phyloP scores from a whole-genome alignment of 139 green algal genomes.

The Tetradesmus obliquus region DNA sequence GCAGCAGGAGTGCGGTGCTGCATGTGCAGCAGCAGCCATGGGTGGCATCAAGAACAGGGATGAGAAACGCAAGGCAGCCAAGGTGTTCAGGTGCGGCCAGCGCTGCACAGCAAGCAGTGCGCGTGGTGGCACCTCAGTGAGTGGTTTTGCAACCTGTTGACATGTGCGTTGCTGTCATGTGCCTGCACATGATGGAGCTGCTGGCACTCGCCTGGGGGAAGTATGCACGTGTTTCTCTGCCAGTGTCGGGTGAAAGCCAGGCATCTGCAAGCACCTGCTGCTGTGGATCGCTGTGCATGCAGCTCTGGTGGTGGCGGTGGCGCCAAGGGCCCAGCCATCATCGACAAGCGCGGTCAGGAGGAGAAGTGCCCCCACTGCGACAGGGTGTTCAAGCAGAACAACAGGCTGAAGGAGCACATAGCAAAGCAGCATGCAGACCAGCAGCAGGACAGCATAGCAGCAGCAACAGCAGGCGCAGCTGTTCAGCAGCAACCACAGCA shows the following conservation, averaged over 20 bases:
- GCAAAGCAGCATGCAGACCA: slow-evolving; percentile 75
- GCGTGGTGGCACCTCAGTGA: no score
- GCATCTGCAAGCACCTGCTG: no score
- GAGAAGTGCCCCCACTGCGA: slow-evolving; percentile 90
- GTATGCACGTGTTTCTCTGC: no score
- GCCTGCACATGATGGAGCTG: not conserved
- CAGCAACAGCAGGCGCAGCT: not conserved
- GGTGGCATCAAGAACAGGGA: slow-evolving; percentile 79
- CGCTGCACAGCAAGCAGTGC: no score
- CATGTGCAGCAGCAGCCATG: slow-evolving; percentile 54
- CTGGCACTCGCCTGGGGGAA: no score
- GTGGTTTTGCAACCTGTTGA: no score
- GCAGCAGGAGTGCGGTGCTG: not conserved
- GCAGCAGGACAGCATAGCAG: slow-evolving; percentile 9
- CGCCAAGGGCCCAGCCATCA: slow-evolving; percentile 79
- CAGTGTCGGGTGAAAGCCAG: no score
- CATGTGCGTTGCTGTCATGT: not conserved
- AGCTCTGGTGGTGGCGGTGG: slow-evolving; percentile 83
- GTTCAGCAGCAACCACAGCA: not conserved
- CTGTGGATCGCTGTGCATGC: not conserved
- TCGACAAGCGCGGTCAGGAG: slow-evolving; percentile 92
- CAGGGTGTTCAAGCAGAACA: slow-evolving; percentile 79
- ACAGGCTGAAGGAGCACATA: slow-evolving; percentile 81
- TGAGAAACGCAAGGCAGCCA: slow-evolving; percentile 75
- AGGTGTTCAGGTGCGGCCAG: slow-evolving; percentile 60